Base-by-base conservation (phyloP, 1,284 basidiomycete genomes). In the Cryptococcus sp. region DNA sequence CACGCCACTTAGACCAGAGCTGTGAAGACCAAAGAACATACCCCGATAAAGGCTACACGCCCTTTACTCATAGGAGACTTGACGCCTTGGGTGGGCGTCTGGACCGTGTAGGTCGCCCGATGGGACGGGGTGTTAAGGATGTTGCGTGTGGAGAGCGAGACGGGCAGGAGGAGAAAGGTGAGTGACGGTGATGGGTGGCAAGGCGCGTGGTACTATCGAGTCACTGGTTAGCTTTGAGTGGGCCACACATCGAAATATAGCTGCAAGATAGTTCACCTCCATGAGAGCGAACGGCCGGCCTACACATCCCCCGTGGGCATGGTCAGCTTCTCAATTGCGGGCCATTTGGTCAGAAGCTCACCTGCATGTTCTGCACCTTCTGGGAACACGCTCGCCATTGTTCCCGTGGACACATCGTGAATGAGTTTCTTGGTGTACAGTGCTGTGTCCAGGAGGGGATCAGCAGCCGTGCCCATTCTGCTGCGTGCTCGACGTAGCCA, bases 101-200 rank as follows among this genome's bases (percentile, higher is more conserved):
- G 75, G 35, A 85, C 72, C 11, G 84, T 82, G 61, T 86, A 80
- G 3, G 83, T 83, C 16, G 83, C 84, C 18, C 77, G 63, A 54
- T 80, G 79, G 4, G 68, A 60, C 23, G 76, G 68, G 16, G 80
- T 77, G 23, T 72, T 71, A 7, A 83, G 65, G 53, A 87, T 80
- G 69, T 87, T 87, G 63, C 79, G 78, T 57, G 80, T 81, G 60
- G 84, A 82, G 33, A 81, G 80, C 18, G 84, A 84, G 64, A 86
- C 85, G 15, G 85, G 85, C 63, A 87, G 77, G 61, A 85, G 80
- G 43, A 86, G 76, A 49, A 86, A 79, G 0, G 83, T 80, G 50
- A 87, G 76, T 4, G 83, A 84, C n/a, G 84, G 83, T 62, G 84
- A 82, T 12, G 75, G 59, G 66, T 82, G 79, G 68, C 84, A 86